Base-by-base conservation (phyloP, 495 filamentous ascomycete genomes). In the Penicillium maclennaniae region DNA sequence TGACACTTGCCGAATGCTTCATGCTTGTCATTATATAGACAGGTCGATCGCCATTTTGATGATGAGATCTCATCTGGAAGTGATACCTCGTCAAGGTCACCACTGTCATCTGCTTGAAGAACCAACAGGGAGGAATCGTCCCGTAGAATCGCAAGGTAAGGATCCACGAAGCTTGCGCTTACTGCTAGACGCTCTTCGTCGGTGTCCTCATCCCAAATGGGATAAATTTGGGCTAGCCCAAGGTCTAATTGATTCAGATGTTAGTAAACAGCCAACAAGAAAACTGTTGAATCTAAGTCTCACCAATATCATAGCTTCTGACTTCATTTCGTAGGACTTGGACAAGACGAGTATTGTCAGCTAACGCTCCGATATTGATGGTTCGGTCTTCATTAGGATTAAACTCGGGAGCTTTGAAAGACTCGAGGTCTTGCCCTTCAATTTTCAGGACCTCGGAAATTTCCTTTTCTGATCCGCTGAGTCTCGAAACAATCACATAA, bases 301-400 rank as follows among this genome's bases (percentile, higher is more conserved):
- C 73, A 95, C 90, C 86, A 66, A 82, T 84, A 65, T 97, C 91
- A 62, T 95, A 97, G 50, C 83, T 88, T 42, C 91, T 78, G 14
- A 98, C 82, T 58, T 97, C 91, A 26, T 82, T 87, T 54, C 82
- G 85, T 34, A 95, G 74, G 15, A 96, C 83, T 62, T 97, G 93
- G 14, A 97, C 82, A 43, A 97, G 82, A 45, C 89, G 82, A 51
- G 77, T 87, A 31, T 83, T 83, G 43, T 79, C 80, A 8, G 86
- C 87, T 54, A 97, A 79, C 7, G 83, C 83, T 27, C 87, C 87
- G 25, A 91, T 85, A 53, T 95, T 87, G 49, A 97, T 74, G 0
- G 92, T 95, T 36, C 83, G 77, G 34, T 90, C 91, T 45, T 83
- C 87, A 57, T 92, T 92, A 6, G 85, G 82, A 53, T 97, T 95